Base-by-base conservation (phyloP, 306 rosid genomes). In the Crataegus laevigata region DNA sequence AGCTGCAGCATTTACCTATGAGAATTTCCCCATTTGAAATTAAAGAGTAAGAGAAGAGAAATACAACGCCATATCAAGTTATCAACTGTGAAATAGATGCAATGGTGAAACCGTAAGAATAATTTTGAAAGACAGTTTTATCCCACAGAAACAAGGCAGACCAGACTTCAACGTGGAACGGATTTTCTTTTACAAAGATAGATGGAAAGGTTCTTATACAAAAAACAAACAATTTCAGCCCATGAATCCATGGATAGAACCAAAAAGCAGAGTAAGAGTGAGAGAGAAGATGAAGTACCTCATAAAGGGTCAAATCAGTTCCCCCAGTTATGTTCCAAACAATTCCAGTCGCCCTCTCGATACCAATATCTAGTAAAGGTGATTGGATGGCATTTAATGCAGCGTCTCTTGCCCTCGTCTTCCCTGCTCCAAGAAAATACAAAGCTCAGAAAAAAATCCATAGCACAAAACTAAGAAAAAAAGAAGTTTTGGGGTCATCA, bases 271-370 rank as follows among this genome's bases (percentile, higher is more conserved):
- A 43, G 50, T 45, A 47, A 15, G 76, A 54, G 62, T 42, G 42
- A 58, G 25, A 68, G 65, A 36, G 38, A 34, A 55, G 25, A 71
- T 71, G 52, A 72, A 38, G 71, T 79, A 96, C 99, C 99, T 96
- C 99, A 73, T 79, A 89, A 79, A 92, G 81, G 84, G 99, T 96
- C 84, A 96, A 82, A 87, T 96, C 99, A 82, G 81, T 90, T 81
- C 99, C 99, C 55, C 99, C 99, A 34, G 99, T 96, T 74, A 96
- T 96, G 80, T 92, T 96, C 99, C 99, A 96, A n/a, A 96, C 99
- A 78, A 96, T 96, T 82, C 99, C 99, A 82, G 99, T 96, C 30
- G 99, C 99, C 78, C 99, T 90, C 86, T 96, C 99, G 73, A 96
- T 96, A 73, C 97, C 99, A 58, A 96, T 96, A 89, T 92, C 99